These are phyloP conservation scores for Xylaria sp. DNA, from an alignment of 2,329 filamentous ascomycete species.

Conservation along the genomic window DNA sequence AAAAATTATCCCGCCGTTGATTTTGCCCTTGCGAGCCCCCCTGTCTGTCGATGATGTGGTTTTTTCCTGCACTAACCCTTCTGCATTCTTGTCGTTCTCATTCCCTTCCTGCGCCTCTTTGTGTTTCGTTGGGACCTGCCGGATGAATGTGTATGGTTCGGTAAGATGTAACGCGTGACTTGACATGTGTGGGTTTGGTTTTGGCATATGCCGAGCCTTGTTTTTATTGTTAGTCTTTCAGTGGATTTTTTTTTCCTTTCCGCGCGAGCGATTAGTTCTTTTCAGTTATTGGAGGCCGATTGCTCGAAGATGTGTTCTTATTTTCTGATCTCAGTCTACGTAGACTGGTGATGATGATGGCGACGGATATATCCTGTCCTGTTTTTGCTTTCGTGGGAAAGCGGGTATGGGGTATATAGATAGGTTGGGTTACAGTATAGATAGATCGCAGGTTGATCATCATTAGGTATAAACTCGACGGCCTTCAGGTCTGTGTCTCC, in stretches of 20 bases:
- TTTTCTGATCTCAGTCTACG: constrained; percentile 38
- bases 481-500: not conserved
- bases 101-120: not conserved
- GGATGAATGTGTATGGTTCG: not conserved
- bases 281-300: constrained; percentile 29
- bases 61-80: not conserved
- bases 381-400: constrained; percentile 40
- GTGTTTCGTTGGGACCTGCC: constrained; percentile 18
- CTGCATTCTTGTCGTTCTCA: constrained; percentile 21
- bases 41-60: constrained; percentile 18
- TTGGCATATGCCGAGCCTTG: constrained; percentile 15
- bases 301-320: constrained; percentile 35
- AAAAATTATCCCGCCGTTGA: constrained; percentile 18
- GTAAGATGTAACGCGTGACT: not conserved
- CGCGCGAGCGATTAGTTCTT: constrained; percentile 41
- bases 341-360: constrained; percentile 31
- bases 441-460: constrained; percentile 16
- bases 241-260: constrained; percentile 7
- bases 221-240: constrained; percentile 19
- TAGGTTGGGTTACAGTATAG: constrained; percentile 12
- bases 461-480: constrained; percentile 18
- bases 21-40: constrained; percentile 31
- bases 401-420: constrained; percentile 29
- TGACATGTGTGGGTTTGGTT: not conserved
- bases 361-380: not conserved